A percentile compares a stretch with the other conserved stretches of the same genome.
Evolutionary conservation across 108 stramenopile genomes (phyloP).

Genomic region (Cylindrotheca fusiformis): DNA sequence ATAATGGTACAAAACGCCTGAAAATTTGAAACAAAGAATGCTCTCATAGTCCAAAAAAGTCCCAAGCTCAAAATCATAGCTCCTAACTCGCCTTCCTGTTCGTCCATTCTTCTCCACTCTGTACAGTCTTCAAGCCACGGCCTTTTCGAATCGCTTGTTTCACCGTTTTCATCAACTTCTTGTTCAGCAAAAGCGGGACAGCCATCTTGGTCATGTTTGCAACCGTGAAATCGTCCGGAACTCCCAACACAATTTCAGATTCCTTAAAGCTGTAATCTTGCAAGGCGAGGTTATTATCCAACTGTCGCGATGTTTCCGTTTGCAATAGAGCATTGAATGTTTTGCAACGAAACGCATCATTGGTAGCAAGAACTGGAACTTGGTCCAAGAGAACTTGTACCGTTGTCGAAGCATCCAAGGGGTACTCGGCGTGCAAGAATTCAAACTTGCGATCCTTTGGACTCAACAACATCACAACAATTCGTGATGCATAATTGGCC

Average conservation of each 20-base stretch:
- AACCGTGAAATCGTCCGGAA: neutral
- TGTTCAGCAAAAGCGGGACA: conserved; percentile 14
- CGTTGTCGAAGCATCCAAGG: conserved; percentile 11
- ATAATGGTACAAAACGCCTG: no score
- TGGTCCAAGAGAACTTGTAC: conserved; percentile 23
- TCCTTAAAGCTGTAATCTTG: conserved; percentile 2
- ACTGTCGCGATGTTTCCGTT: neutral
- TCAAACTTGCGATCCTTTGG: conserved; percentile 29
- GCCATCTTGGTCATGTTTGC: conserved; percentile 4
- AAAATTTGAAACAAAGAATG: no score
- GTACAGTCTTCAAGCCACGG: conserved; percentile 13
- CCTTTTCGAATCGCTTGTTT: conserved; percentile 4
- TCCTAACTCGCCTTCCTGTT: no score
- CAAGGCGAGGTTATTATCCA: neutral
- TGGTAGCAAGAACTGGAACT: conserved; percentile 8
- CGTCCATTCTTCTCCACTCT: conserved; percentile 18
- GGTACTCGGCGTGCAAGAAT: conserved; percentile 29
- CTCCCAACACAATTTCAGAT: conserved; percentile 11
- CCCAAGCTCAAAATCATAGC: no score
- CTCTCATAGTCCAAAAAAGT: no score
- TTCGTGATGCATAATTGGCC: neutral
- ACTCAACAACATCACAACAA: conserved; percentile 23
- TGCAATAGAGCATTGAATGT: conserved; percentile 12
- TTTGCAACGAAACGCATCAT: conserved; percentile 2
- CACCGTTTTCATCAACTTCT: conserved; percentile 13